Base-by-base conservation (phyloP, 177 flowering plant species). In the Vitis hybrid region DNA sequence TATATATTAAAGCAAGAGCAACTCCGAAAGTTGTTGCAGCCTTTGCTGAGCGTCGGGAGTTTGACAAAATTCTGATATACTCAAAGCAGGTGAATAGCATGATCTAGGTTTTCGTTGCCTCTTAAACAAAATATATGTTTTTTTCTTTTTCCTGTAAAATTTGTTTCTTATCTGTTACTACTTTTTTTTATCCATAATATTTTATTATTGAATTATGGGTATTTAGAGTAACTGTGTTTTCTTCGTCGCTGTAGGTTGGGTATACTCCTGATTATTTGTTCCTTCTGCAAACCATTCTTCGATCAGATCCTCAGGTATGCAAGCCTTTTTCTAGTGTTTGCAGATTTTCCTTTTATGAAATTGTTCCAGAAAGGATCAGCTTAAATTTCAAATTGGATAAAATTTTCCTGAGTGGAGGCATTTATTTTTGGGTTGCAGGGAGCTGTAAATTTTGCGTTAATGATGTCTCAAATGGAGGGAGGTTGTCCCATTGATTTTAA, bases 381-480 rank as follows among this genome's bases (percentile, higher is more conserved):
- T 6, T 54, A 54, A 54, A 13, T 14, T 54, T 54, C 32, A 62
- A 21, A 48, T 3, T 10, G 10, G 11, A 12, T 24, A n/a, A 48
- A 30, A 30, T 65, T 27, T 56, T 48, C 56, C 21, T 59, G 13
- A 58, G 24, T 27, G 18, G 11, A 46, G 52, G 7, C 19, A 62
- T 2, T 18, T 66, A 0, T 66, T 68, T 72, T 56, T 78, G 64
- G 27, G 54, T 64, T 66, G 62, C 86, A 96, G 99, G 99, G 98
- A 66, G 99, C 99, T 71, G 98, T 95, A 60, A 95, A 93, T 80
- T 95, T 95, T 85, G 97, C 99, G n/a, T 78, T 95, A 54, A 95
- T 95, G 99, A 95, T 95, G 99, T 88, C 99, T 16, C 99, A 95
- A 89, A 95, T 95, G 98, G 98, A 95, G 78, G 99, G 99, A 70